These are phyloP conservation scores for Phylloporus sp. DNA, from an alignment of 768 basidiomycete species.

Conservation along the genomic window DNA sequence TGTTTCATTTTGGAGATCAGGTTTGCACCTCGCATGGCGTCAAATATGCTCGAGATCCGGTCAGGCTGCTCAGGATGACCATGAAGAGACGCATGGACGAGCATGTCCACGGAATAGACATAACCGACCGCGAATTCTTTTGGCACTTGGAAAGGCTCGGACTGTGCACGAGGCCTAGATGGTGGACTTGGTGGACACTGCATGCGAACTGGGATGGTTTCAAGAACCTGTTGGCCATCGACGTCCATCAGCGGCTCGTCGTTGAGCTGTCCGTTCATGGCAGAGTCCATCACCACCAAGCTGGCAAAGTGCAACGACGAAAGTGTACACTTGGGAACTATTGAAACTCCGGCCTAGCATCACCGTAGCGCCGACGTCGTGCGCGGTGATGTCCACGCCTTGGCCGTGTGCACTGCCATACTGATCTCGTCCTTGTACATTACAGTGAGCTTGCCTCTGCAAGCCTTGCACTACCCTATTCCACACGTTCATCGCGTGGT, in stretches of 20 bases:
- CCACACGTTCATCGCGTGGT: background rate
- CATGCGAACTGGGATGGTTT: background rate
- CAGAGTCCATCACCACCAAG: constrained; percentile 1
- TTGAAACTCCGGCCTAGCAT: constrained; percentile 18
- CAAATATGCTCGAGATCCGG: constrained; percentile 75
- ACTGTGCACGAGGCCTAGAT: constrained; percentile 23
- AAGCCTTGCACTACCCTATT: no score
- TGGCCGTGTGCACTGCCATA: constrained; percentile 9
- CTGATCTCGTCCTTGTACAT: no score
- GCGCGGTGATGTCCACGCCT: background rate
- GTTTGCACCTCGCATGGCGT: constrained; percentile 53
- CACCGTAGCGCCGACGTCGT: background rate
- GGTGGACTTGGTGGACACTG: constrained; percentile 20
- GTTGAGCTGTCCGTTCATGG: constrained; percentile 19
- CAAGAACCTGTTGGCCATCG: constrained; percentile 17
- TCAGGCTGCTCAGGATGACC: constrained; percentile 73
- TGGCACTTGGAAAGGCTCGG: constrained; percentile 28
- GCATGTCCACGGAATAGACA: constrained; percentile 86
- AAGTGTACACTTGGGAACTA: constrained; percentile 1
- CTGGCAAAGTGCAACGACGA: background rate
- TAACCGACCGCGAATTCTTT: constrained; percentile 57
- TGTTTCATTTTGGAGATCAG: constrained; percentile 69
- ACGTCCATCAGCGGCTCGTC: constrained; percentile 28
- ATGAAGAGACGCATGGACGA: constrained; percentile 64
- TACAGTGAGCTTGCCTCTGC: no score